Conservation (phyloP, 805 yeast genomes). For the Teunomyces cretensis region DNA sequence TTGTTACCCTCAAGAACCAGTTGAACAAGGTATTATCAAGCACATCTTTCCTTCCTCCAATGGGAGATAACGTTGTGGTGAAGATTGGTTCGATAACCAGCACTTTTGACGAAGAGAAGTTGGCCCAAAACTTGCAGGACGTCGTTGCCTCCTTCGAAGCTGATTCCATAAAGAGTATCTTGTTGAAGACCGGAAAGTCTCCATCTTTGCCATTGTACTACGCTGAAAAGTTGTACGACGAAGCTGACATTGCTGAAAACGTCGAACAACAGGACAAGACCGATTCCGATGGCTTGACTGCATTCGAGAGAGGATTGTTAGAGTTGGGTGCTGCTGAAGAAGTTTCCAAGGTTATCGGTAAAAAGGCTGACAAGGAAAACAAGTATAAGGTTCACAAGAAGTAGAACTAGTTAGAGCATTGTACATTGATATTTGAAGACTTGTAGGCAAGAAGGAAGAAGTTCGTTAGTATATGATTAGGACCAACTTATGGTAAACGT, state of each 20-base stretch:
- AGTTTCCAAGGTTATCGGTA: conserved; percentile 61
- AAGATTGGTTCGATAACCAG: conserved; percentile 58
- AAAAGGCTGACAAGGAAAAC: conserved; percentile 29
- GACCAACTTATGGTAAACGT: too few species aligned
- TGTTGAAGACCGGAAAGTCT: conserved; percentile 65
- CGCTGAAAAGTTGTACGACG: conserved; percentile 53
- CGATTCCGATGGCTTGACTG: conserved; percentile 41
- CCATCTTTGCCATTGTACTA: conserved; percentile 85
- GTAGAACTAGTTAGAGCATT: conserved; percentile 3
- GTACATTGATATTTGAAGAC: background rate
- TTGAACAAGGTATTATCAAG: conserved; percentile 58
- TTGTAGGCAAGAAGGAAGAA: too few species aligned
- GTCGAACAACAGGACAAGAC: conserved; percentile 20
- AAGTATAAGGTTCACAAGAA: conserved; percentile 19
- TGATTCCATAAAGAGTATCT: conserved; percentile 53
- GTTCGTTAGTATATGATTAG: too few species aligned
- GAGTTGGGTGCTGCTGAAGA: conserved; percentile 79
- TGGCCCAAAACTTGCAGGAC: conserved; percentile 60
- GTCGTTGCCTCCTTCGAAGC: conserved; percentile 49
- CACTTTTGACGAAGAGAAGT: conserved; percentile 42
- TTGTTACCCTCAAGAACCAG: conserved; percentile 53
- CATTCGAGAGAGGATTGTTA: conserved; percentile 74
- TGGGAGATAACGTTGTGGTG: conserved; percentile 66
- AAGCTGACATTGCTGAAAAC: conserved; percentile 46
- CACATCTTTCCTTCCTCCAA: conserved; percentile 65